Base-by-base conservation (phyloP, 2,329 filamentous ascomycete genomes). In the Aspergillus jensenii region DNA sequence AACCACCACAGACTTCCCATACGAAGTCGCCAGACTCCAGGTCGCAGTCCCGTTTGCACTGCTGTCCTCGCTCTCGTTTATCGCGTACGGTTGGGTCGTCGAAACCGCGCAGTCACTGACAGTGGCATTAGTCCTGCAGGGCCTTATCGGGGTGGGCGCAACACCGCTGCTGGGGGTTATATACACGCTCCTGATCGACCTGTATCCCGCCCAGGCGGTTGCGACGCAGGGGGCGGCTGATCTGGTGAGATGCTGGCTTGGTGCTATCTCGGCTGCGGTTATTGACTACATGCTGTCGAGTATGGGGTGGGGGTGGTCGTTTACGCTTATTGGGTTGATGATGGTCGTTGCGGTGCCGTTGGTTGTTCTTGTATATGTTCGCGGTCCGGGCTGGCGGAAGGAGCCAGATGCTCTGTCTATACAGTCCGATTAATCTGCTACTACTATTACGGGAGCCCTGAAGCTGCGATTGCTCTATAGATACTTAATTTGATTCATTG, bases 1-100 rank as follows among this genome's bases (percentile, higher is more conserved):
- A 56, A 77, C 82, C 57, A 77, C 82, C 57, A 69, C 70, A 4
- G 66, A 74, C 25, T 83, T 82, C 49, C 81, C 71, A 3, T 65
- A 73, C 54, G 71, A 74, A 51, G 60, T 60, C 11, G 63, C 67
- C 33, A 65, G 72, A 1, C 63, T 74, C 0, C 60, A 69, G 43
- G 60, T 64, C 37, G 60, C 68, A 6, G 63, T 68, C 25, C 63
- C 66, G 6, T 51, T 65, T 7, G 62, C 68, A 53, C 55, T 66
- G 8, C 15, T 72, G 33, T 63, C 67, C 12, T 62, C 65, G 3
- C 61, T 59, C 7, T 57, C 67, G 8, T 62, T 69, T 43, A 58
- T 73, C 21, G 64, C 63, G 17, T 74, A 71, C 39, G 73, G 71
- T 35, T 75, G 72, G 73, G 61, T 65, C 3, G 52, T 74, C 2